A percentile compares a stretch with the other conserved stretches of the same genome.
Evolutionary conservation across 2,329 filamentous ascomycete genomes (phyloP).

Genomic region (Fusarium buxicola): DNA sequence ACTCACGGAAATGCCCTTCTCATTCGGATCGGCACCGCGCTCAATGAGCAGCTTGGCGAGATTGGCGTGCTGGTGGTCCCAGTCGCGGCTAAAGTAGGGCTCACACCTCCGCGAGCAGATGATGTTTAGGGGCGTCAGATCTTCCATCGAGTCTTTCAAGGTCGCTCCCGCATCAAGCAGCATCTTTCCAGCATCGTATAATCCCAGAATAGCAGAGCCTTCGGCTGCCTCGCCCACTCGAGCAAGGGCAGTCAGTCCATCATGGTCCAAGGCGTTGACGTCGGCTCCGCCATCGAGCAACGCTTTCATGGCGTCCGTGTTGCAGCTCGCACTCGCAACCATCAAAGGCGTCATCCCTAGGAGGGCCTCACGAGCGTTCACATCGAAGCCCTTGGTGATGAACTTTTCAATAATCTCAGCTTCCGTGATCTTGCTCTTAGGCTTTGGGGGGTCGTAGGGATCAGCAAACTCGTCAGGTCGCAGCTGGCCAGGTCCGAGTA

Average conservation of each 20-base stretch:
- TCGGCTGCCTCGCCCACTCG: slow-evolving; percentile 44
- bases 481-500: slow-evolving; percentile 41
- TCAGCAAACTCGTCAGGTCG: slow-evolving; percentile 40
- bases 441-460: slow-evolving; percentile 9
- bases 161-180: slow-evolving; percentile 43
- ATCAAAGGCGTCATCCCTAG: slow-evolving; percentile 46
- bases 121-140: slow-evolving; percentile 42
- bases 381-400: slow-evolving; percentile 42
- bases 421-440: slow-evolving; percentile 32
- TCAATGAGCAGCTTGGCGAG: slow-evolving; percentile 44
- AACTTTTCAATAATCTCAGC: slow-evolving; percentile 45
- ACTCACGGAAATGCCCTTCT: slow-evolving; percentile 35
- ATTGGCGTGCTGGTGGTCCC: slow-evolving; percentile 44
- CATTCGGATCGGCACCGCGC: slow-evolving; percentile 43
- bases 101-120: slow-evolving; percentile 44
- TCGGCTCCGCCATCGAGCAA: slow-evolving; percentile 42
- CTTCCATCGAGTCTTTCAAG: slow-evolving; percentile 35
- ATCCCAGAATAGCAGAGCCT: slow-evolving; percentile 34
- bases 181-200: slow-evolving; percentile 42
- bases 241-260: slow-evolving; percentile 41
- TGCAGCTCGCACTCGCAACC: slow-evolving; percentile 45
- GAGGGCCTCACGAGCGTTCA: slow-evolving; percentile 42
- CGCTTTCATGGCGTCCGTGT: slow-evolving; percentile 41
- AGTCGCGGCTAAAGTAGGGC: slow-evolving; percentile 38
- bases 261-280: slow-evolving; percentile 42